Conservation (phyloP, 805 yeast species). For the Wickerhamiella lipophila region DNA sequence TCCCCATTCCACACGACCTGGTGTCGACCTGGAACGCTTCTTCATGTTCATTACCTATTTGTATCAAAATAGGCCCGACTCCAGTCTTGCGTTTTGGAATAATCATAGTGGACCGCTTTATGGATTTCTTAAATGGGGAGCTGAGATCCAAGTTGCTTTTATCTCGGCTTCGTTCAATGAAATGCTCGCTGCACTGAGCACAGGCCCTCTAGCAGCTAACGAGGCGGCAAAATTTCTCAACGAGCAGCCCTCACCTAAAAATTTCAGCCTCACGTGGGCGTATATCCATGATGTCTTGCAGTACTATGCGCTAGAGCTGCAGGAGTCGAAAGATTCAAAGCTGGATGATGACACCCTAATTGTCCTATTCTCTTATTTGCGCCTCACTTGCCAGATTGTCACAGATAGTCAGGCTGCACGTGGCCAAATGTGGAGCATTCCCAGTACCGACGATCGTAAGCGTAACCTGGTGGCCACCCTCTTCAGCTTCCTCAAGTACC, state of each 20-base stretch:
- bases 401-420: slow-evolving; percentile 31
- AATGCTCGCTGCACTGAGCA: slow-evolving; percentile 62
- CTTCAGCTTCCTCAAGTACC: slow-evolving; percentile 11
- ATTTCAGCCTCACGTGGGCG: slow-evolving; percentile 33
- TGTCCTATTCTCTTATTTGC: slow-evolving; percentile 59
- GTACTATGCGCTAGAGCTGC: slow-evolving; percentile 31
- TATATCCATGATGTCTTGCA: slow-evolving; percentile 41
- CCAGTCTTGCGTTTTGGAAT: slow-evolving; percentile 52
- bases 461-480: slow-evolving; percentile 6
- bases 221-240: slow-evolving; percentile 21
- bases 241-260: slow-evolving; percentile 9
- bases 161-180: slow-evolving; percentile 73
- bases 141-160: slow-evolving; percentile 56
- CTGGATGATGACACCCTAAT: slow-evolving; percentile 71
- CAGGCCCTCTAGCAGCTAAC: slow-evolving; percentile 43
- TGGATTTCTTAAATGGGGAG: slow-evolving; percentile 84
- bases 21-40: slow-evolving; percentile 79
- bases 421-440: slow-evolving; percentile 21
- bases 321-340: slow-evolving; percentile 34
- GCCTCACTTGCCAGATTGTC: slow-evolving; percentile 46
- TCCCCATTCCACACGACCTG: slow-evolving; percentile 28
- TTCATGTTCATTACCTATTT: slow-evolving; percentile 62
- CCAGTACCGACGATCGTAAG: not conserved
- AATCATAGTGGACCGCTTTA: slow-evolving; percentile 51
- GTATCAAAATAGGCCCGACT: slow-evolving; percentile 47